Conservation (phyloP, 345 rosid species). For the Arabidopsis suecica region DNA sequence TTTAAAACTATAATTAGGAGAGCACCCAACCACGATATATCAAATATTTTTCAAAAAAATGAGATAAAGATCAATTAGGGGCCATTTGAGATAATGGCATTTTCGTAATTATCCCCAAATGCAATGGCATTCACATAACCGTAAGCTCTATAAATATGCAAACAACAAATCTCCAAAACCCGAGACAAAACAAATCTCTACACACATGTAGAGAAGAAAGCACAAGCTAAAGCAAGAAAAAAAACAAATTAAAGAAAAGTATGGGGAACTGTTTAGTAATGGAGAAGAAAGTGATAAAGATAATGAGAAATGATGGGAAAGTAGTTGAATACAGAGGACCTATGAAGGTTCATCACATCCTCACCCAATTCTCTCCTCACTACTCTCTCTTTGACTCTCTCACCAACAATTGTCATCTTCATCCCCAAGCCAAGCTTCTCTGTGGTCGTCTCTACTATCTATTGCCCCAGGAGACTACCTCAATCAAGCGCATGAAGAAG, state of each 20-base stretch:
- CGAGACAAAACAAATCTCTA: neutral
- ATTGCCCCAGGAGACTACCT: conserved; percentile 52
- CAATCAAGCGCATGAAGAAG: conserved; percentile 8
- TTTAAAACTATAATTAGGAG: no score
- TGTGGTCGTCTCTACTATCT: conserved; percentile 68
- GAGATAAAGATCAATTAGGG: conserved; percentile 39
- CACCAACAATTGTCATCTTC: conserved; percentile 52
- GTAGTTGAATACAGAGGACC: conserved; percentile 74
- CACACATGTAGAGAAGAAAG: conserved; percentile 29
- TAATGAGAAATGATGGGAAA: conserved; percentile 77
- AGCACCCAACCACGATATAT: conserved; percentile 20
- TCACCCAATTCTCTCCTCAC: conserved; percentile 70
- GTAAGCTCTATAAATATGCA: conserved; percentile 45
- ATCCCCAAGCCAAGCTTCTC: conserved; percentile 61
- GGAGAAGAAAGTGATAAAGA: conserved; percentile 59
- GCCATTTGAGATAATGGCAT: conserved; percentile 38
- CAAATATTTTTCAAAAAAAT: neutral
- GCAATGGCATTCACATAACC: conserved; percentile 43
- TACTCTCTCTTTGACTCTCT: conserved; percentile 60
- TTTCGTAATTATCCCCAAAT: conserved; percentile 33
- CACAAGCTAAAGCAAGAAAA: conserved; percentile 14
- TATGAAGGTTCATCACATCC: conserved; percentile 60
- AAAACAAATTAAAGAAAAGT: neutral
- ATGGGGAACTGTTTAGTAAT: conserved; percentile 89
- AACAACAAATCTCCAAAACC: conserved; percentile 6